These are phyloP conservation scores for Lactifluus pinguis DNA, from an alignment of 768 basidiomycete species.

Conservation along the genomic window DNA sequence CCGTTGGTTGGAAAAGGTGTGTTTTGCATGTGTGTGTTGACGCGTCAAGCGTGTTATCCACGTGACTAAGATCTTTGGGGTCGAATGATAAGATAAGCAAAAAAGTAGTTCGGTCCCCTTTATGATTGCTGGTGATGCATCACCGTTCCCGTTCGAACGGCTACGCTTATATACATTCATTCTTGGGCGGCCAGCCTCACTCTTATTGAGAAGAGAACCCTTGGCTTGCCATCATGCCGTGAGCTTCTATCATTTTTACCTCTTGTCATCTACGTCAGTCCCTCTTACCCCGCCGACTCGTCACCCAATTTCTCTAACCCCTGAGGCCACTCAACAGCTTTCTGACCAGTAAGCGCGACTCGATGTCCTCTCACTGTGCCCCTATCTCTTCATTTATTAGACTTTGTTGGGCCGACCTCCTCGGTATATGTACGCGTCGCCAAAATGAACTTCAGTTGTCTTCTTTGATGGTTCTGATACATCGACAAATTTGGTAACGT, in stretches of 20 bases:
- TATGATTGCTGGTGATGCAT: background rate
- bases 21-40: background rate
- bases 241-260: background rate
- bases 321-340: background rate
- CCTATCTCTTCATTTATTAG: constrained; percentile 6
- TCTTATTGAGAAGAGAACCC: background rate
- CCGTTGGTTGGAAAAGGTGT: background rate
- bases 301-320: too few relatives aligned
- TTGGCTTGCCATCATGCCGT: background rate
- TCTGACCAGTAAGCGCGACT: background rate
- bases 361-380: background rate
- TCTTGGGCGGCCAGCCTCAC: background rate
- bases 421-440: constrained; percentile 19
- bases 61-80: background rate
- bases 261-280: background rate
- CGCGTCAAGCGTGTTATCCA: background rate
- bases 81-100: too few relatives aligned
- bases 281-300: background rate
- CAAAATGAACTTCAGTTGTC: background rate
- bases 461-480: background rate
- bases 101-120: too few relatives aligned
- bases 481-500: background rate
- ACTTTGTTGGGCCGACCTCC: constrained; percentile 18
- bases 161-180: background rate
- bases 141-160: background rate